A percentile compares a stretch with the other conserved stretches of the same genome.
phyloP scores from a whole-genome alignment of 345 rosid genomes.

The Raphanus sativus region DNA sequence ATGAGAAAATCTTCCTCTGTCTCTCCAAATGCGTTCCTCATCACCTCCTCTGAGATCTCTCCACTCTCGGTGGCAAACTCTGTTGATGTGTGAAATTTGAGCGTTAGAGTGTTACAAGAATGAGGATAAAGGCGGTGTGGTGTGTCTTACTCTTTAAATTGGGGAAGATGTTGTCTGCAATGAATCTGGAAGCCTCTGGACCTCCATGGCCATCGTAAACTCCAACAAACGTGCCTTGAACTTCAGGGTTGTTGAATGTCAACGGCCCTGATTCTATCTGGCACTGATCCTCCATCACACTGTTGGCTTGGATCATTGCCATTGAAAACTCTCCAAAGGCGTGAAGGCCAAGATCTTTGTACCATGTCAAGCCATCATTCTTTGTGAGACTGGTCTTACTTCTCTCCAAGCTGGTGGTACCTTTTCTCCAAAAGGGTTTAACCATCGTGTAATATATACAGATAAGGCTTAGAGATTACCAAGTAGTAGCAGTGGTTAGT shows the following conservation, averaged over 20 bases:
- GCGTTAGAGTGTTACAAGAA: slow-evolving; percentile 22
- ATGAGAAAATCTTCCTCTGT: slow-evolving; percentile 67
- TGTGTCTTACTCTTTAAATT: slow-evolving; percentile 58
- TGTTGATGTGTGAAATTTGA: slow-evolving; percentile 29
- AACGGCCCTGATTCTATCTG: slow-evolving; percentile 82
- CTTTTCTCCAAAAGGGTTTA: slow-evolving; percentile 63
- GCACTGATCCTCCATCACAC: slow-evolving; percentile 71
- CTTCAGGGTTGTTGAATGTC: slow-evolving; percentile 41
- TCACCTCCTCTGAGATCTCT: slow-evolving; percentile 50
- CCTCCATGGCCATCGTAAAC: slow-evolving; percentile 93
- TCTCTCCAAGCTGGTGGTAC: slow-evolving; percentile 37
- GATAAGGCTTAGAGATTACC: neutral
- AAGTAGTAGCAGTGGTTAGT: neutral
- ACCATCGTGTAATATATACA: slow-evolving; percentile 42
- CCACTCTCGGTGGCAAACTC: slow-evolving; percentile 52
- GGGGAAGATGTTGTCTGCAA: slow-evolving; percentile 54
- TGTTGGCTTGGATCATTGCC: slow-evolving; percentile 88
- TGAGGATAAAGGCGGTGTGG: neutral
- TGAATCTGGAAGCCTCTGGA: slow-evolving; percentile 62
- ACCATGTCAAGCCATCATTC: slow-evolving; percentile 68
- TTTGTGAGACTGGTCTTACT: slow-evolving; percentile 38
- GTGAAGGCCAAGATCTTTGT: slow-evolving; percentile 62
- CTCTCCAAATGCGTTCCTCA: slow-evolving; percentile 55
- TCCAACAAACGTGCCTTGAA: slow-evolving; percentile 69
- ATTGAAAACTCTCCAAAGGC: slow-evolving; percentile 70